Conservation (phyloP, 176 grass and related monocot species). For the Aegilops bicornis region DNA sequence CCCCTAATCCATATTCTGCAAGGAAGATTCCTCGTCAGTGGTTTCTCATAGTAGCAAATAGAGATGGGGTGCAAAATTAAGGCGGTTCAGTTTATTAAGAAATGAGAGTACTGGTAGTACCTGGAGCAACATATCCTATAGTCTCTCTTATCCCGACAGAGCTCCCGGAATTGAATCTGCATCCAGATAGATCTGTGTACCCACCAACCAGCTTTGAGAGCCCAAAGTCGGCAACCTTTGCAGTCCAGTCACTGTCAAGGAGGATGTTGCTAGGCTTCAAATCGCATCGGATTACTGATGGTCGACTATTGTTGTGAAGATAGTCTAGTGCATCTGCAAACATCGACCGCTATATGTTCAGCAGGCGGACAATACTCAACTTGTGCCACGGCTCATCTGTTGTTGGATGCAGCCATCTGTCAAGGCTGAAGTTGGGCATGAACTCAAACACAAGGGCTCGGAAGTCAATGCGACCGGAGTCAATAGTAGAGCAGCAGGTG, state of each 20-base stretch:
- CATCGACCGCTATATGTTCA: constrained; percentile 53
- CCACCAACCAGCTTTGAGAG: constrained; percentile 27
- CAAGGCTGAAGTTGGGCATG: constrained; percentile 53
- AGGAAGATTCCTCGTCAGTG: neutral
- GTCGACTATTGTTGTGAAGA: constrained; percentile 28
- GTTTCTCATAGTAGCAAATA: neutral
- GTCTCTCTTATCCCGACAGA: constrained; percentile 19
- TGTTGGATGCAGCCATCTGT: constrained; percentile 51
- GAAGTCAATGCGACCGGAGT: constrained; percentile 48
- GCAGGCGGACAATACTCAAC: constrained; percentile 29
- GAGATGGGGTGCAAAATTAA: neutral
- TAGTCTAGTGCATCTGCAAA: constrained; percentile 40
- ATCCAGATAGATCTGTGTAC: neutral
- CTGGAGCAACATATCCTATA: constrained; percentile 40
- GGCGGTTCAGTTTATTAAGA: neutral
- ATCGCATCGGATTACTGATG: constrained; percentile 38
- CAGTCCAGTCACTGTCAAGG: constrained; percentile 36
- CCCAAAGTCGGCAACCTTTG: constrained; percentile 44
- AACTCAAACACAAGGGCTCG: constrained; percentile 58
- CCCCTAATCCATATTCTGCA: constrained; percentile 42
- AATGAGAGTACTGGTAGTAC: neutral
- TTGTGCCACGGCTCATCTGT: constrained; percentile 9
- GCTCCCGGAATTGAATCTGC: neutral
- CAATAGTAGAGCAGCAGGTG: constrained; percentile 47
- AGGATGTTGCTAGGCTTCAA: constrained; percentile 48